Base-by-base conservation (phyloP, 495 filamentous ascomycete genomes). In the Xylaria cubensis region DNA sequence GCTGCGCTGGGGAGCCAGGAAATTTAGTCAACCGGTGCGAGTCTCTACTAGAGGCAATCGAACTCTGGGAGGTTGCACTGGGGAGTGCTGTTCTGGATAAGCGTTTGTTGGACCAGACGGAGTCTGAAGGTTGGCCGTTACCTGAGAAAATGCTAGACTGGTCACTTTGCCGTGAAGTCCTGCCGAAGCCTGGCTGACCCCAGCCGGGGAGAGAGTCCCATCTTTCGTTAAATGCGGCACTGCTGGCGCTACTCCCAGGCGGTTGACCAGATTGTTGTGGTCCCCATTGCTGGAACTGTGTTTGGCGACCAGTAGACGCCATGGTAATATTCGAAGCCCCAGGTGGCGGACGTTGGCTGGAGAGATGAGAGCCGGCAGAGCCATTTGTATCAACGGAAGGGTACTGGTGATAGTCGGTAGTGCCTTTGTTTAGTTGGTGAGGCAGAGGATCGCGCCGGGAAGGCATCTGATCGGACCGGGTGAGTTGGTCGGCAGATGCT, bases 341-440 rank as follows among this genome's bases (percentile, higher is more conserved):
- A 26, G 94, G 91, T 32, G 92, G 90, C 19, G 92, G 92, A 72
- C 94, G 89, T 42, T 90, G 89, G 17, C 89, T 89, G 13, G 89
- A 88, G 32, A 87, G 86, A 74, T 93, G 89, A 15, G 90, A 87
- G 64, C 83, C 84, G 24, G 82, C 78, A 72, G 85, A 86, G 39
- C 80, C 80, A 46, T 81, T 76, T 19, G 90, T 85, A 69, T 92
- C 89, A 83, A 92, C 91, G 24, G 86, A 87, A 9, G 94, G 94
- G 81, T 97, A 97, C 76, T 97, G 95, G 80, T 98, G 94, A 77
- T 89, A 98, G 77, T 98, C 95, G 59, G 85, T 86, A 26, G 88
- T 89, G 64, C 86, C 84, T 80, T 93, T 94, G 79, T 92, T 94
- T 46, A 97, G 81, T 76, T 95, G 92, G 81, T 94, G 92, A 19